Conservation (phyloP, 2,329 filamentous ascomycete species). For the Sporothrix brasiliensis region DNA sequence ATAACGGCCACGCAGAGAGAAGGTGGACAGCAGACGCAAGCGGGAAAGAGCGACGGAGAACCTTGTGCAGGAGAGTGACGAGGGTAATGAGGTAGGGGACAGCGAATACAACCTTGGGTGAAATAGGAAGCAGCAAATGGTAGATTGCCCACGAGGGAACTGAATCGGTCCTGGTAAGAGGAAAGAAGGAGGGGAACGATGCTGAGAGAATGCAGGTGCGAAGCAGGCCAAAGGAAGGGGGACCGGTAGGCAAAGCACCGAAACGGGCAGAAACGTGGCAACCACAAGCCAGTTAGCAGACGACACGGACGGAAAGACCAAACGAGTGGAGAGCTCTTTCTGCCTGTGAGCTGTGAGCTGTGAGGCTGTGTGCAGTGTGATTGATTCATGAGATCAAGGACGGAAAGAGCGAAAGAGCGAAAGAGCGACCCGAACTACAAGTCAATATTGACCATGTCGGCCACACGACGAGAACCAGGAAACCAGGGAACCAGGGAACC, state of each 20-base stretch:
- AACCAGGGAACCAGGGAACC: background rate
- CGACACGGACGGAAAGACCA: conserved; percentile 6
- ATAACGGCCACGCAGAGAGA: background rate
- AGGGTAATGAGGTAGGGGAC: background rate
- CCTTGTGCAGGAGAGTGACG: background rate
- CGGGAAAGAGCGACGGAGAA: conserved; percentile 14
- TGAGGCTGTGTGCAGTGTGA: background rate
- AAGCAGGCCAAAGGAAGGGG: background rate
- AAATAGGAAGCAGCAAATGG: conserved; percentile 15
- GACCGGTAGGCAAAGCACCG: background rate
- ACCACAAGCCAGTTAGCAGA: background rate
- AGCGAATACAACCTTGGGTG: conserved; percentile 13
- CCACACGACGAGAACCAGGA: background rate
- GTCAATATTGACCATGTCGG: background rate
- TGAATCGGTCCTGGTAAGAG: background rate
- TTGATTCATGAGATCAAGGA: background rate
- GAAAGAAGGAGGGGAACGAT: background rate
- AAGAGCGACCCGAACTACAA: background rate
- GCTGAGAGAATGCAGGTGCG: conserved; percentile 8
- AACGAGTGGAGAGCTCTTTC: background rate
- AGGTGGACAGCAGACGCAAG: background rate
- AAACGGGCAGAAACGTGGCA: background rate
- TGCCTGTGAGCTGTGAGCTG: too few species aligned
- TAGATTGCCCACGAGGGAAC: conserved; percentile 2
- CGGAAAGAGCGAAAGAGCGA: conserved; percentile 11